Evolutionary conservation across 2,329 filamentous ascomycete genomes (phyloP), one percentile per base, ranked within the genome.

Genomic region (Fusarium euwallaceae): DNA sequence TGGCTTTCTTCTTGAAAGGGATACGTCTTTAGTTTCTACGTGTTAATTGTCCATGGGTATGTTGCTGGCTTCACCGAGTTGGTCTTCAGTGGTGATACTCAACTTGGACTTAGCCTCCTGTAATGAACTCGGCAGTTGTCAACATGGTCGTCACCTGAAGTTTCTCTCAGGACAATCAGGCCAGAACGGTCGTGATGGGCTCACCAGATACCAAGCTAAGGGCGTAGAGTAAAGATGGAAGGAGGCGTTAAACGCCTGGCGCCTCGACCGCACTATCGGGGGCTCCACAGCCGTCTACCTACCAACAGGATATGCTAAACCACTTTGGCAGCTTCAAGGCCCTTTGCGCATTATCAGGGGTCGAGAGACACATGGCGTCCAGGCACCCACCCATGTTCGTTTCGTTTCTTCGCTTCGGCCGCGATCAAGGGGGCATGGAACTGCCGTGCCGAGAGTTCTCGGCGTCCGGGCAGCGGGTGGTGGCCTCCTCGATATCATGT

Each of bases 381-480:
- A 34, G 56, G 67, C 51, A 60, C 27, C 6, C 45, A 56, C 43
- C 68, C 48, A 51, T 61, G 67, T 45, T 61, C 59, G 20, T 45
- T 12, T 59, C 55, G 43, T 64, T 61, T 61, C 65, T 43, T 53
- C 58, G n/a, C 29, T 24, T 56, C 61, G 27, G 58, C 60, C 65
- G 48, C 36, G 61, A 69, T 58, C 29, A 43, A 63, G 72, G 72
- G 72, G 72, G 53, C 12, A 53, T 64, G 72, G 65, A 74, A 70
- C 34, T 59, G 7, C 60, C 59, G 34, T 74, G 72, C 72, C 72
- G 72, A 74, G 60, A 60, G 43, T 41, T 72, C 72, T 75, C 69
- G 72, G 72, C 53, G 64, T 43, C 43, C 53, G 37, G 51, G 41
- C 56, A 16, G 10, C 29, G 41, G 29, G 27, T 43, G 27, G 29